Evolutionary conservation across 1,139 yeast genomes (phyloP), one percentile per base, ranked within the genome.

Genomic region (Kurtzmaniella quercitrusa): DNA sequence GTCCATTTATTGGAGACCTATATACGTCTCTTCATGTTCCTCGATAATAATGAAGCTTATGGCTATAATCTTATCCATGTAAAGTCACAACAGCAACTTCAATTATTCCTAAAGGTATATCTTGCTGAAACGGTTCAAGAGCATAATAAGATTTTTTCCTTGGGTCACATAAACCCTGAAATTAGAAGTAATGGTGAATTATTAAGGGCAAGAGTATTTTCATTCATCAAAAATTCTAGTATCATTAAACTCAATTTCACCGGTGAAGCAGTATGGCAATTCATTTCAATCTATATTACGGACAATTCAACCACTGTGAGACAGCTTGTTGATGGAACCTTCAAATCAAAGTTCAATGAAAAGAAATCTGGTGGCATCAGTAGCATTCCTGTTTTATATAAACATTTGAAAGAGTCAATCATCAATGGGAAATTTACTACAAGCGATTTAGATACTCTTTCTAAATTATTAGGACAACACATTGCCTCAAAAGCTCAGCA

Each of bases 141-240:
- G 50, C 64, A 76, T 37, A 70, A 75, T 8, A 78, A 75, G 57
- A 72, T 84, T 5, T 73, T 84, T 41, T 81, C 89, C 1, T 62
- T 85, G 40, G 94, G 93, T 2, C 76, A 81, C 25, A 79, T 81
- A 40, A 85, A 85, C 54, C 82, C 84, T 3, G 88, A 82, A 44
- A 85, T 85, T 37, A 64, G 69, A 27, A 64, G 65, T 41, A 82
- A 82, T 54, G 73, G 81, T 34, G 65, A 66, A 11, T 46, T 58
- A 2, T 59, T 85, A 38, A 69, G 81, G 52, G 58, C 67, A 0
- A 69, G 74, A 55, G 77, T 84, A 2, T 78, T 83, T 46, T 73
- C 70, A 37, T 64, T 79, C 46, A 63, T 84, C 25, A 76, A 75
- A 49, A 60, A 59, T 34, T 71, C 75, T 50, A 84, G 88, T 40